These are phyloP conservation scores for Buddleja alternifolia DNA, from an alignment of 257 asterid genomes.

Conservation along the genomic window DNA sequence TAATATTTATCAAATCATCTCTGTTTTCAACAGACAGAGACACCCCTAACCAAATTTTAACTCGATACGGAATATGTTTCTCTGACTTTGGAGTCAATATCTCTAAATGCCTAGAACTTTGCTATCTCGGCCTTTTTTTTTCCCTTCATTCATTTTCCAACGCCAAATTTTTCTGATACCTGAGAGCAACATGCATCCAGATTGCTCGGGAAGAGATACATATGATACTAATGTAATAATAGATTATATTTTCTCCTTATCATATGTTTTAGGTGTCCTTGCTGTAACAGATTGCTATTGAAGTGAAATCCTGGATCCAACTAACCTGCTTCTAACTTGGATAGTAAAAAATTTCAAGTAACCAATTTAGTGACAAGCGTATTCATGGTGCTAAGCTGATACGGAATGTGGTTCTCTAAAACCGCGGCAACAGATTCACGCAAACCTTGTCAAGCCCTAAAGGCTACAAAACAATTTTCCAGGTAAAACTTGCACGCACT, in stretches of 20 bases:
- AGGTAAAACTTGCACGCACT: background rate
- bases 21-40: background rate
- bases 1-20: too few relatives aligned
- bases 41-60: background rate
- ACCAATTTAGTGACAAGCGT: background rate
- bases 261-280: background rate
- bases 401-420: background rate
- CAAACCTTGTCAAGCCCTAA: slow-evolving; percentile 2
- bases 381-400: background rate
- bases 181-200: background rate
- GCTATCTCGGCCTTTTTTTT: background rate
- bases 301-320: background rate
- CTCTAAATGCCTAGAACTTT: background rate
- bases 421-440: background rate
- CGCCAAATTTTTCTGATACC: background rate
- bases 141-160: background rate
- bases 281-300: too few relatives aligned
- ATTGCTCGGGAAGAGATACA: background rate
- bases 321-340: background rate
- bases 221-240: background rate
- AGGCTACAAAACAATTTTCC: background rate
- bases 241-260: too few relatives aligned
- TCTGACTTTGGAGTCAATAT: background rate
- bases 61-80: background rate
- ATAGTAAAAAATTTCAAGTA: background rate